phyloP scores from a whole-genome alignment of 2,329 filamentous ascomycete species.

The Diaporthe sp. region DNA sequence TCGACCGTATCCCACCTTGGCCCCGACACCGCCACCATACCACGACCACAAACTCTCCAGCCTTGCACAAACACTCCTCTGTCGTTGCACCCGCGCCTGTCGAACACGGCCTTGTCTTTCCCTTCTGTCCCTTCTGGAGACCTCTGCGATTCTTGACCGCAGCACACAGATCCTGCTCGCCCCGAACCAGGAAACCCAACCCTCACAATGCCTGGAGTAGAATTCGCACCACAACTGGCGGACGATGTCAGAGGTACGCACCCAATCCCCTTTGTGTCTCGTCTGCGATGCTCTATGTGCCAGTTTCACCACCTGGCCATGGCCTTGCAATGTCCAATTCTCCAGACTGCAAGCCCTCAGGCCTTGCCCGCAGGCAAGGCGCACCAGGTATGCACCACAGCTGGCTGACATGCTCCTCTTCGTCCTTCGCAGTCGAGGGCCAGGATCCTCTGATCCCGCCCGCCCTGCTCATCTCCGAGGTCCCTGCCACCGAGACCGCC shows the following conservation, averaged over 20 bases:
- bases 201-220: conserved; percentile 57
- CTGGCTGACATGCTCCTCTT: conserved; percentile 47
- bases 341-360: neutral
- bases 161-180: conserved; percentile 26
- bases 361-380: neutral
- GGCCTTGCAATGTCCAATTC: neutral
- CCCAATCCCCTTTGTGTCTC: neutral
- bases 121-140: neutral
- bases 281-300: conserved; percentile 1
- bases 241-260: conserved; percentile 59
- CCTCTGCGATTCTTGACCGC: conserved; percentile 8
- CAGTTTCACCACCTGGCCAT: neutral
- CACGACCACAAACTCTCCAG: conserved; percentile 2
- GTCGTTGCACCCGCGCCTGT: conserved; percentile 22
- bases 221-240: conserved; percentile 57
- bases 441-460: conserved; percentile 95
- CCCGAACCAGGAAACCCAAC: conserved; percentile 30
- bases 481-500: conserved; percentile 77
- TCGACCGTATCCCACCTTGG: conserved; percentile 19
- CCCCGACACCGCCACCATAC: neutral
- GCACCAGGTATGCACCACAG: neutral
- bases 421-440: conserved; percentile 77
- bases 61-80: conserved; percentile 15
- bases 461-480: conserved; percentile 86
- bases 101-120: conserved; percentile 17